A percentile compares a stretch with the other conserved stretches of the same genome.
Evolutionary conservation across 164 flowering plant species (phyloP).

Genomic region (Protea cynaroides): DNA sequence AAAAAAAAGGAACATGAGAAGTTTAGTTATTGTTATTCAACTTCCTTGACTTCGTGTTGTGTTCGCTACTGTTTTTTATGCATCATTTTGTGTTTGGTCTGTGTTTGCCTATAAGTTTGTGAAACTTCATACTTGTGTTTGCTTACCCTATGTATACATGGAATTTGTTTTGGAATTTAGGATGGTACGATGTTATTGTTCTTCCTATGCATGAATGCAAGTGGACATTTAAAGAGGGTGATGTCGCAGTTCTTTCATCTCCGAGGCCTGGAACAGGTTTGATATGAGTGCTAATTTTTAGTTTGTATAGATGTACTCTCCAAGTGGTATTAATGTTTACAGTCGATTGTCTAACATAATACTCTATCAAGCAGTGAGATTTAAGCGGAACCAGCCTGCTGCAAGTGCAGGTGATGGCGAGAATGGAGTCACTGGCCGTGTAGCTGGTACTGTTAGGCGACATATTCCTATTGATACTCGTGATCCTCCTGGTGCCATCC

Average conservation of each 20-base stretch:
- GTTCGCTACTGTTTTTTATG: background rate
- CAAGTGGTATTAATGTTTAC: background rate
- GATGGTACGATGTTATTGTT: slow-evolving; percentile 91
- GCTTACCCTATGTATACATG: background rate
- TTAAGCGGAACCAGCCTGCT: slow-evolving; percentile 37
- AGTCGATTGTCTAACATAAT: slow-evolving; percentile 2
- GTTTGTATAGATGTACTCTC: background rate
- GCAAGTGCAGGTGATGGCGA: slow-evolving; percentile 46
- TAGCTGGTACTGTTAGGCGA: slow-evolving; percentile 87
- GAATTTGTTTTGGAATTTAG: slow-evolving; percentile 33
- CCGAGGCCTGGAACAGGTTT: slow-evolving; percentile 87
- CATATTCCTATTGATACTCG: slow-evolving; percentile 76
- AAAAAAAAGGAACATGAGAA: no score
- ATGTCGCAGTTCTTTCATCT: slow-evolving; percentile 84
- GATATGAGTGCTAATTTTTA: slow-evolving; percentile 7
- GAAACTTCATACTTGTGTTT: background rate
- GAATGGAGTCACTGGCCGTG: slow-evolving; percentile 59
- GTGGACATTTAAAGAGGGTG: slow-evolving; percentile 96
- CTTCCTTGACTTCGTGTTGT: background rate
- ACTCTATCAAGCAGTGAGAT: slow-evolving; percentile 45
- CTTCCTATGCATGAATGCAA: slow-evolving; percentile 65
- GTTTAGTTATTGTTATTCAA: background rate
- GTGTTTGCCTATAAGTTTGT: background rate
- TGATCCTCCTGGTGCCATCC: slow-evolving; percentile 82
- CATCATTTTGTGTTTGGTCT: background rate